Conservation (phyloP, 108 stramenopile genomes). For the Cylindrotheca fusiformis region DNA sequence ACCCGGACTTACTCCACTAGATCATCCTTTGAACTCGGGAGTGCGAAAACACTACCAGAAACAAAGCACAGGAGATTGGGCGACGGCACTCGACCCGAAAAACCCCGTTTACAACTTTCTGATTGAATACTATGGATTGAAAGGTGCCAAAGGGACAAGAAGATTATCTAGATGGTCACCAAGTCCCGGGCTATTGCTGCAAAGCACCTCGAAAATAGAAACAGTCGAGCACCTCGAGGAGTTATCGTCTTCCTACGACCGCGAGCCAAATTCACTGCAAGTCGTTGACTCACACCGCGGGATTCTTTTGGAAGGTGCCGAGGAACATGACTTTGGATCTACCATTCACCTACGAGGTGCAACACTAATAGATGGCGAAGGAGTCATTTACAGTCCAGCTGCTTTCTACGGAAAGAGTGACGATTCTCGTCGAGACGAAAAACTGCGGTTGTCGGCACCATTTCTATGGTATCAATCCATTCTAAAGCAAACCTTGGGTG, state of each 20-base stretch:
- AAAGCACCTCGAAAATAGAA: constrained; percentile 1
- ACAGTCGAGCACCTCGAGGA: constrained; percentile 7
- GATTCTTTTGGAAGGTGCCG: constrained; percentile 70
- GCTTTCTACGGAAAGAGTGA: constrained; percentile 38
- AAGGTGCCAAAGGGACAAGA: constrained; percentile 59
- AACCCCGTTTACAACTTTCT: constrained; percentile 86
- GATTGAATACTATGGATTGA: constrained; percentile 84
- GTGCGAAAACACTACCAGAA: background rate
- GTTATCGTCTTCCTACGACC: background rate
- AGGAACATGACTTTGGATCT: constrained; percentile 48
- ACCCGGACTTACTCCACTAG: constrained; percentile 34
- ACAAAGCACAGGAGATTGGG: background rate
- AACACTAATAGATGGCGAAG: constrained; percentile 22
- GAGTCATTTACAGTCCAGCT: constrained; percentile 57
- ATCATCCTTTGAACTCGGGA: constrained; percentile 36
- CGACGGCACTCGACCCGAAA: constrained; percentile 58
- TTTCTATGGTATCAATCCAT: constrained; percentile 79
- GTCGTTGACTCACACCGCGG: constrained; percentile 8
- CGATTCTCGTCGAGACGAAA: background rate
- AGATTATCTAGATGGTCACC: constrained; percentile 70
- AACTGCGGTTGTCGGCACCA: constrained; percentile 14
- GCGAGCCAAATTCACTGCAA: background rate
- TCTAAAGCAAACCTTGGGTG: constrained; percentile 47
- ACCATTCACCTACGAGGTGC: constrained; percentile 55
- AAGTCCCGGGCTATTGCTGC: constrained; percentile 28